Conservation (phyloP, 2,329 filamentous ascomycete species). For the Canariomyces notabilis region DNA sequence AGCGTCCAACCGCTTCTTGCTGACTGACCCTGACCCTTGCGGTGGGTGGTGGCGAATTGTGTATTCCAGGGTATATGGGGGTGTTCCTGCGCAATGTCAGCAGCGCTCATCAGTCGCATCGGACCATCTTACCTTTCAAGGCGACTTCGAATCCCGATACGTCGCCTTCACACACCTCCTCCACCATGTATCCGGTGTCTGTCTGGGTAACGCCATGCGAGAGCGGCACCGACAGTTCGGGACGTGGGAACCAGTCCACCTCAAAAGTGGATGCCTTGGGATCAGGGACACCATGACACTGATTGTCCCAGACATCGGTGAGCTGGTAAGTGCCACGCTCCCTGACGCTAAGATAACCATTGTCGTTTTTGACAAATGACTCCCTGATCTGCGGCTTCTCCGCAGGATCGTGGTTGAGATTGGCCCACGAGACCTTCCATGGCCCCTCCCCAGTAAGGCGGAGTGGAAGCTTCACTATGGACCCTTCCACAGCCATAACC, state of each 20-base stretch:
- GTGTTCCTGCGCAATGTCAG: slow-evolving; percentile 49
- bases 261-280: slow-evolving; percentile 67
- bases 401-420: slow-evolving; percentile 48
- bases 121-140: slow-evolving; percentile 58
- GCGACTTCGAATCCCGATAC: slow-evolving; percentile 81
- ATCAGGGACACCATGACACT: slow-evolving; percentile 79
- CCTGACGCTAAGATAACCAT: slow-evolving; percentile 63
- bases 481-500: slow-evolving; percentile 71
- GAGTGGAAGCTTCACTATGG: slow-evolving; percentile 68
- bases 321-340: slow-evolving; percentile 75
- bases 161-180: slow-evolving; percentile 88
- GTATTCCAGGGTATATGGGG: slow-evolving; percentile 81
- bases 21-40: slow-evolving; percentile 60
- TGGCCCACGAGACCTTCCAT: slow-evolving; percentile 75
- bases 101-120: background rate
- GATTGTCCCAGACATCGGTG: slow-evolving; percentile 67
- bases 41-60: slow-evolving; percentile 68
- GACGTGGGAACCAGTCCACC: slow-evolving; percentile 80
- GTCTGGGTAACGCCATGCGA: slow-evolving; percentile 55
- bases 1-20: slow-evolving; percentile 68
- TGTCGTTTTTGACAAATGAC: slow-evolving; percentile 50
- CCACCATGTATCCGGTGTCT: slow-evolving; percentile 60
- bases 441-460: slow-evolving; percentile 80
- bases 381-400: slow-evolving; percentile 37
- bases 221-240: slow-evolving; percentile 62